Evolutionary conservation across 2,329 filamentous ascomycete species (phyloP).

Genomic region (Chalaropsis thielavioides): DNA sequence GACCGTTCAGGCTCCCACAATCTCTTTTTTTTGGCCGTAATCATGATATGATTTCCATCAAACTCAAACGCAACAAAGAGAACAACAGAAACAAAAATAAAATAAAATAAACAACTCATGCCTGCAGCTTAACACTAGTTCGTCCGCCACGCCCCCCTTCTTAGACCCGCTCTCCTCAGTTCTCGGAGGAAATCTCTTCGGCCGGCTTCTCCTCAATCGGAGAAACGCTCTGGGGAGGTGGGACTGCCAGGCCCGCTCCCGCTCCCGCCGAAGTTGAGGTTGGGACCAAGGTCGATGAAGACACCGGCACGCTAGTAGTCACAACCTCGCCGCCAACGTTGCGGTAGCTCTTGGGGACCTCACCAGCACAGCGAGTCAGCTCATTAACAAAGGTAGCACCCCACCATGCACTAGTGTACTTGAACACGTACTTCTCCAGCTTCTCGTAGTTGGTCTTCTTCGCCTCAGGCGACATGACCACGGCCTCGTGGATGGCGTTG

Average conservation of each 20-base stretch:
- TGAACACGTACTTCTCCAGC: constrained; percentile 86
- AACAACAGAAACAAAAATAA: neutral
- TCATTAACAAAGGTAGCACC: constrained; percentile 84
- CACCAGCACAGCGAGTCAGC: constrained; percentile 42
- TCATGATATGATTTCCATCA: neutral
- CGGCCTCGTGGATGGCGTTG: constrained; percentile 85
- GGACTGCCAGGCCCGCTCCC: neutral
- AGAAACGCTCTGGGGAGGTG: neutral
- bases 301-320: constrained; percentile 14
- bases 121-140: neutral
- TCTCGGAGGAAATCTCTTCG: constrained; percentile 4
- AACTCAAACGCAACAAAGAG: neutral
- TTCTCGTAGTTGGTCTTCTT: constrained; percentile 78
- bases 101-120: neutral
- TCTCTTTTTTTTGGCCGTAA: neutral
- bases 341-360: constrained; percentile 29
- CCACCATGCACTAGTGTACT: constrained; percentile 97
- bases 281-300: constrained; percentile 8
- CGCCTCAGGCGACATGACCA: constrained; percentile 87
- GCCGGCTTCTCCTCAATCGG: constrained; percentile 15
- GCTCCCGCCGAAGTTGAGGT: neutral
- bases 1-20: neutral
- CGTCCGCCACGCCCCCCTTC: too few relatives aligned
- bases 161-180: neutral
- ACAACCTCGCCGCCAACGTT: constrained; percentile 27